phyloP scores from a whole-genome alignment of 768 basidiomycete genomes.

The Exidia glandulosa region DNA sequence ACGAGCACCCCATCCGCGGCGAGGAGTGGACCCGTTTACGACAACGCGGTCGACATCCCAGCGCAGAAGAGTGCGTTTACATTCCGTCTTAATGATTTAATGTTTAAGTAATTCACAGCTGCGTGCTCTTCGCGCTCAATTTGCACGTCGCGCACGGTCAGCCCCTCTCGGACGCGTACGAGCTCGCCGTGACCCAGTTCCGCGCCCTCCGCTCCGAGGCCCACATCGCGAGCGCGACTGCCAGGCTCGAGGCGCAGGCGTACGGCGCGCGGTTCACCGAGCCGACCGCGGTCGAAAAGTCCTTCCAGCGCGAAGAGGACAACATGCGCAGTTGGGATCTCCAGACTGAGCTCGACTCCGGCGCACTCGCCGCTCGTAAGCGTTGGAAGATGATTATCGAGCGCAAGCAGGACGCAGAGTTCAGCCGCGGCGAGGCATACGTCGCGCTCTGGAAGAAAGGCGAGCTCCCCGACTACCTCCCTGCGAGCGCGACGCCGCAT shows the following conservation, averaged over 20 bases:
- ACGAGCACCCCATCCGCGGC: conserved; percentile 47
- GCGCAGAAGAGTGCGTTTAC: conserved; percentile 74
- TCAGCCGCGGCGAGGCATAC: conserved; percentile 69
- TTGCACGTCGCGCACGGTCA: conserved; percentile 54
- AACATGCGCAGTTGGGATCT: conserved; percentile 49
- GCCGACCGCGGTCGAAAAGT: conserved; percentile 47
- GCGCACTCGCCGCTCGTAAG: conserved; percentile 54
- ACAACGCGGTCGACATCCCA: conserved; percentile 75
- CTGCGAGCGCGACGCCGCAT: neutral
- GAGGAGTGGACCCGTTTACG: conserved; percentile 63
- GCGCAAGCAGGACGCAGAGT: conserved; percentile 29
- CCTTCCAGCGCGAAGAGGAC: conserved; percentile 51
- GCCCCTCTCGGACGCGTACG: conserved; percentile 72
- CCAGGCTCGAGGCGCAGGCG: conserved; percentile 67
- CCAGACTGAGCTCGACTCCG: conserved; percentile 44
- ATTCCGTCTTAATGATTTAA: conserved; percentile 3
- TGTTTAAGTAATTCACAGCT: conserved; percentile 33
- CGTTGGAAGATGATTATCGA: conserved; percentile 65
- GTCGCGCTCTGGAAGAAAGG: conserved; percentile 64
- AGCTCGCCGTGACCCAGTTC: conserved; percentile 71
- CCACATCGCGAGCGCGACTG: conserved; percentile 63
- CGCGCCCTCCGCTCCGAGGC: conserved; percentile 78
- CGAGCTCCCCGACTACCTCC: conserved; percentile 46
- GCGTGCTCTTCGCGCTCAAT: conserved; percentile 68
- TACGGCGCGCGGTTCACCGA: conserved; percentile 60